These are phyloP conservation scores for Sporothrix mexicana DNA, from an alignment of 2,329 filamentous ascomycete species.

Conservation along the genomic window DNA sequence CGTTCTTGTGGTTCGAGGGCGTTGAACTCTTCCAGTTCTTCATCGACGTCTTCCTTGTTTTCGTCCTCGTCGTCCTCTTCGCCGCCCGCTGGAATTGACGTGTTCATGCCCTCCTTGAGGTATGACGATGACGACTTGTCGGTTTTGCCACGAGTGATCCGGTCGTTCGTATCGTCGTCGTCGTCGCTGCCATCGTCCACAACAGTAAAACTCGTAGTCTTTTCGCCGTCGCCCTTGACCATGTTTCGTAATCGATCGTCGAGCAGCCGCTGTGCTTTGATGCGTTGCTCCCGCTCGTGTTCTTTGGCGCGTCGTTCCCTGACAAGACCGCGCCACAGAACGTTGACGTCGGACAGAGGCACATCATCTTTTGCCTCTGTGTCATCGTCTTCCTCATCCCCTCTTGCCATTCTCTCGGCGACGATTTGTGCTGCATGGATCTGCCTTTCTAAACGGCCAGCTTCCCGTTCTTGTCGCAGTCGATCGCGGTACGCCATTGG, in stretches of 20 bases:
- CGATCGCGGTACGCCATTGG: slow-evolving; percentile 76
- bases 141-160: slow-evolving; percentile 71
- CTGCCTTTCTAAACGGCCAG: slow-evolving; percentile 69
- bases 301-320: slow-evolving; percentile 73
- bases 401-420: slow-evolving; percentile 71
- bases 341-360: slow-evolving; percentile 68
- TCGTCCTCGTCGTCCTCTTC: slow-evolving; percentile 66
- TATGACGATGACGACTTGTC: slow-evolving; percentile 51
- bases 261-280: slow-evolving; percentile 60
- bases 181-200: slow-evolving; percentile 69
- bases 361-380: slow-evolving; percentile 44
- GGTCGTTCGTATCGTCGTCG: slow-evolving; percentile 71
- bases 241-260: slow-evolving; percentile 33
- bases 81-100: slow-evolving; percentile 48
- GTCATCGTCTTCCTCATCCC: slow-evolving; percentile 46
- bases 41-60: slow-evolving; percentile 75
- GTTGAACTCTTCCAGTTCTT: slow-evolving; percentile 84
- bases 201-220: slow-evolving; percentile 40
- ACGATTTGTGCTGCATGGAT: slow-evolving; percentile 81
- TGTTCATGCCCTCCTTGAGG: slow-evolving; percentile 48
- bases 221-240: slow-evolving; percentile 50
- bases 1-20: slow-evolving; percentile 69
- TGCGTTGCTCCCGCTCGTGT: slow-evolving; percentile 67
- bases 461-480: slow-evolving; percentile 72
- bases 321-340: slow-evolving; percentile 80